phyloP scores from a whole-genome alignment of 139 green algal species.

The Asterochloris erici region DNA sequence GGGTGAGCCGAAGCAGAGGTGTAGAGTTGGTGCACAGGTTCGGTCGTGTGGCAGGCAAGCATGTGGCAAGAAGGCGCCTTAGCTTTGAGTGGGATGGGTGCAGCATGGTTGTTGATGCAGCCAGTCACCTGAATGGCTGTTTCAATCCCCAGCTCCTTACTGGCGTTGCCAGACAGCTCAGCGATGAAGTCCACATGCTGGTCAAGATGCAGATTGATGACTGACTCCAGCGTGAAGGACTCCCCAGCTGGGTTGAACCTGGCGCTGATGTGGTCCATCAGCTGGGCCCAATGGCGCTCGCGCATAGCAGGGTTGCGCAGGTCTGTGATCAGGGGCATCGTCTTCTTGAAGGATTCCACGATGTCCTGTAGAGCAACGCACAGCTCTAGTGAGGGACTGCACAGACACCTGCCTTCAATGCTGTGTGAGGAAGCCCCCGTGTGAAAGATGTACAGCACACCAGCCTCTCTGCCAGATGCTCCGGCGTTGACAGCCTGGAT shows the following conservation, averaged over 20 bases:
- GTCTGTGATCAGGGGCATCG: conserved; percentile 86
- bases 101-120: background rate
- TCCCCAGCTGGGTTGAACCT: conserved; percentile 63
- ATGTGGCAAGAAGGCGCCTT: too few relatives aligned
- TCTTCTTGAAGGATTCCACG: conserved; percentile 87
- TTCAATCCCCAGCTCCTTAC: conserved; percentile 71
- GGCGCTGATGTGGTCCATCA: conserved; percentile 62
- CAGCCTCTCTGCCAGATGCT: background rate
- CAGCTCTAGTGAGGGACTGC: too few relatives aligned
- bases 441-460: background rate
- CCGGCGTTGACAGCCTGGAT: too few relatives aligned
- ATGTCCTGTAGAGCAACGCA: conserved; percentile 33
- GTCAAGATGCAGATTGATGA: conserved; percentile 72
- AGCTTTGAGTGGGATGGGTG: background rate
- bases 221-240: conserved; percentile 73
- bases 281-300: conserved; percentile 72
- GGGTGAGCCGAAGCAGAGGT: background rate
- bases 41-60: too few relatives aligned
- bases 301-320: conserved; percentile 82
- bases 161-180: conserved; percentile 71
- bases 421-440: too few relatives aligned
- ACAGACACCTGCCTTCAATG: too few relatives aligned
- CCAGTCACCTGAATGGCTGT: conserved; percentile 53
- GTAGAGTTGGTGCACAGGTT: too few relatives aligned
- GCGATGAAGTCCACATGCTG: conserved; percentile 76